Conservation (phyloP, 306 rosid species). For the Neltuma alba region DNA sequence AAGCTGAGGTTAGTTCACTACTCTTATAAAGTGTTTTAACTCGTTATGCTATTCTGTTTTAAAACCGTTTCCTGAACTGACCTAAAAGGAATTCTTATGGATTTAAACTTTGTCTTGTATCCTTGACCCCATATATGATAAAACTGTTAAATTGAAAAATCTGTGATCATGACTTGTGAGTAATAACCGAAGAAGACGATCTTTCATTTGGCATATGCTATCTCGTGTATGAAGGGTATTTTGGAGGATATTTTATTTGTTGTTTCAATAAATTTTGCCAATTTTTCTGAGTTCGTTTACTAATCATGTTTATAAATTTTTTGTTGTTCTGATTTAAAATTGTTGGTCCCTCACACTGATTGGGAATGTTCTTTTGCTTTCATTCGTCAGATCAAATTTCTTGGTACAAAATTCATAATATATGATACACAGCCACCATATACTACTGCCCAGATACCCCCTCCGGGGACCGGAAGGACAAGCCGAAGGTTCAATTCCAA, state of each 20-base stretch:
- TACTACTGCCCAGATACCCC: slow-evolving; percentile 56
- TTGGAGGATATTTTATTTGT: not conserved
- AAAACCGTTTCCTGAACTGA: not conserved
- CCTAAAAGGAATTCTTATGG: not conserved
- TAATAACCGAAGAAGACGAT: not conserved
- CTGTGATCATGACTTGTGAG: not conserved
- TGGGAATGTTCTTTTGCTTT: slow-evolving; percentile 11
- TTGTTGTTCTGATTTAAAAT: slow-evolving; percentile 12
- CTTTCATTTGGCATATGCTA: not conserved
- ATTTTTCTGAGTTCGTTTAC: slow-evolving; percentile 12
- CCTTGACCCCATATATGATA: not conserved
- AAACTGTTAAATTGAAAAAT: not conserved
- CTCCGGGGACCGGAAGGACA: slow-evolving; percentile 71
- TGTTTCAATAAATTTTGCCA: not conserved
- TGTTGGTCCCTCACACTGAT: not conserved
- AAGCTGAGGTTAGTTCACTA: slow-evolving; percentile 66
- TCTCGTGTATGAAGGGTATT: not conserved
- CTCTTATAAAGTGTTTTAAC: slow-evolving; percentile 6
- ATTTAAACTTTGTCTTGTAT: not conserved
- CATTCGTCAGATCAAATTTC: slow-evolving; percentile 79
- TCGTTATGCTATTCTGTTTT: not conserved
- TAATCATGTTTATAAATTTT: not conserved
- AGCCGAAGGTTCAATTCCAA: slow-evolving; percentile 89
- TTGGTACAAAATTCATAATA: slow-evolving; percentile 87
- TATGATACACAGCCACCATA: slow-evolving; percentile 87